These are phyloP conservation scores for Mycena venus DNA, from an alignment of 768 basidiomycete genomes.

Conservation along the genomic window DNA sequence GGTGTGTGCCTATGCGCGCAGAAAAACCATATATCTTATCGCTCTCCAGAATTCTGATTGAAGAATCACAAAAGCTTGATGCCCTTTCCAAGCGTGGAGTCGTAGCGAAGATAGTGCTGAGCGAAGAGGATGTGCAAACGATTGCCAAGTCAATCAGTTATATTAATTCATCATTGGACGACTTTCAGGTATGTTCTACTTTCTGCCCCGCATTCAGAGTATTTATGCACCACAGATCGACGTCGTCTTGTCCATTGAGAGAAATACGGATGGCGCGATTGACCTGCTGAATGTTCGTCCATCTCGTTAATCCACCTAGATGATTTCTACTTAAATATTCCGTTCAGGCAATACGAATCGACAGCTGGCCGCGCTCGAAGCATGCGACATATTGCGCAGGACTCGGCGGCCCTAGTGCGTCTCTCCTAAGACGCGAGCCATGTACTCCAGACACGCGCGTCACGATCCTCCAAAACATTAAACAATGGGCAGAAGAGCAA, in stretches of 20 bases:
- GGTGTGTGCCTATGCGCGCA: too few relatives aligned
- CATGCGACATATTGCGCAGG: background rate
- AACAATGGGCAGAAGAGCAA: background rate
- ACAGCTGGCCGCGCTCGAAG: background rate
- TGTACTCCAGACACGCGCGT: background rate
- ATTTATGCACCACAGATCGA: background rate
- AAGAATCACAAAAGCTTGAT: background rate
- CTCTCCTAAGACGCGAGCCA: background rate
- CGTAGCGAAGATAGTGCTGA: background rate
- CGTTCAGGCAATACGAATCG: background rate
- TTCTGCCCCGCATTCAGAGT: too few relatives aligned
- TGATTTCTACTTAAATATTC: too few relatives aligned
- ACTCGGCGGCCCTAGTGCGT: background rate
- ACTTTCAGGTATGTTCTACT: background rate
- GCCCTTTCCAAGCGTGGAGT: background rate
- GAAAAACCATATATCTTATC: too few relatives aligned
- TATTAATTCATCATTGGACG: background rate
- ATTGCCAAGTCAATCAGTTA: background rate
- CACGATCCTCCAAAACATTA: background rate
- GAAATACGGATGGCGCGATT: background rate
- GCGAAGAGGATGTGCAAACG: background rate
- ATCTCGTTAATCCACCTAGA: background rate
- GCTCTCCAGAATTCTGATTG: background rate
- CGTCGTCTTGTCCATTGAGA: background rate
- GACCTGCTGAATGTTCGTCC: background rate